phyloP scores from a whole-genome alignment of 2,329 filamentous ascomycete species.

The Dothiorella sarmentorum region DNA sequence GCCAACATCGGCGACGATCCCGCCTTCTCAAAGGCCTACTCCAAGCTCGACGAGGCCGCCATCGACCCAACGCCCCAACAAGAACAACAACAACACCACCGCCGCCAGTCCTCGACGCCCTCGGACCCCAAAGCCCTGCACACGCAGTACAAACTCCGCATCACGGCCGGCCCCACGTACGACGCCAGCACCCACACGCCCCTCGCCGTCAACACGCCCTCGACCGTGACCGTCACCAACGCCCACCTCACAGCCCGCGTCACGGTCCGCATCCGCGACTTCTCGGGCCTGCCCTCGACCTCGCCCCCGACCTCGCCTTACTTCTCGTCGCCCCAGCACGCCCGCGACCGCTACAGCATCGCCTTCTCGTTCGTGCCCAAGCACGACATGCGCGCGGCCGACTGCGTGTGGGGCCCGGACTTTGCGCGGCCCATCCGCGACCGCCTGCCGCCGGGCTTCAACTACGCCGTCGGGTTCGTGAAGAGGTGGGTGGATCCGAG shows the following conservation, averaged over 20 bases:
- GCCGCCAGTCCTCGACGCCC: neutral
- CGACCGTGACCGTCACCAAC: conserved; percentile 28
- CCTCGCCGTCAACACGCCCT: conserved; percentile 32
- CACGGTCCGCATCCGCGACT: conserved; percentile 34
- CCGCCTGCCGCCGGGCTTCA: conserved; percentile 36
- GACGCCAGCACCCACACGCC: conserved; percentile 29
- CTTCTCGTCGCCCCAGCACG: conserved; percentile 32
- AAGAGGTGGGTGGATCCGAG: conserved; percentile 36
- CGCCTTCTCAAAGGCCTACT: conserved; percentile 2
- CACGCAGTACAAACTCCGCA: conserved; percentile 35
- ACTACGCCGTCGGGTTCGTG: conserved; percentile 35
- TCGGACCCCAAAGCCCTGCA: neutral
- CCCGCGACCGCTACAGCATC: conserved; percentile 35
- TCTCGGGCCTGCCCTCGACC: conserved; percentile 27
- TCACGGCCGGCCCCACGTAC: conserved; percentile 37
- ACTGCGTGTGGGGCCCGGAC: conserved; percentile 36
- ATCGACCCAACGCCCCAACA: neutral
- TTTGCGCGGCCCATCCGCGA: conserved; percentile 36
- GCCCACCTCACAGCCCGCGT: conserved; percentile 31
- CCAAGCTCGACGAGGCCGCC: conserved; percentile 3
- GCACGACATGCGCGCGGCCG: conserved; percentile 27
- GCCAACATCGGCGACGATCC: neutral
- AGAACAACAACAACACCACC: neutral
- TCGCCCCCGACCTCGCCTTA: conserved; percentile 31
- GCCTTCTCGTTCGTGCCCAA: conserved; percentile 38